Evolutionary conservation across 768 basidiomycete species (phyloP), one percentile per base, ranked within the genome.

Genomic region (Podaxis sp.): DNA sequence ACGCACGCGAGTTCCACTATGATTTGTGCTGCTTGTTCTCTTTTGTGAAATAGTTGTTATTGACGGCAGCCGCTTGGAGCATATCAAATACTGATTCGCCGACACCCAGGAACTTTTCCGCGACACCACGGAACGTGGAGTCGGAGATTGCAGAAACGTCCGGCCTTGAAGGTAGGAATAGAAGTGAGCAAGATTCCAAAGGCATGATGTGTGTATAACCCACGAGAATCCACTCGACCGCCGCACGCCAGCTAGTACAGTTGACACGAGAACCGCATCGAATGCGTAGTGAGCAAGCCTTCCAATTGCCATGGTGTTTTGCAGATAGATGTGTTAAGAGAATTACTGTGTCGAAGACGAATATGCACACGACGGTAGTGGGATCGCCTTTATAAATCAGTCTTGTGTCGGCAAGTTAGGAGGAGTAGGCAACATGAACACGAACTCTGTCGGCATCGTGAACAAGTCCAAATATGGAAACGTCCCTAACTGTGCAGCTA

Each of bases 21-120:
- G 53, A 57, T 22, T 40, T 48, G 33, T n/a, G 44, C 24, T 62
- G 49, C 26, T 15, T 74, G 68, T 75, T 59, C 73, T 84, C 79
- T 69, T 81, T 83, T 79, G 84, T 89, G 80, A 92, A 98, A 71
- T 92, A 97, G 8, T 79, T 68, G 71, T 89, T 95, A 72, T 90
- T 94, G 65, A 97, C 92, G n/a, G 87, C 93, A 2, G 88, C 87
- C 11, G 86, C 88, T 69, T 95, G 89, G 39, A 90, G 78, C 74
- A 95, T 83, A 71, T 93, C 92, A 77, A 96, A 98, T 38, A 96
- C 75, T 3, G 89, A 87, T 76, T 98, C 96, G 57, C 96, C 96
- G 26, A 95, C 79, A 39, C 88, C 86, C 56, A 99, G 81, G 71
- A 94, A 95, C 63, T 82, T 85, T 68, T 97, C 92, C 2, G 92